These are phyloP conservation scores for Seiridium unicorne DNA, from an alignment of 2,329 filamentous ascomycete species.

Conservation along the genomic window DNA sequence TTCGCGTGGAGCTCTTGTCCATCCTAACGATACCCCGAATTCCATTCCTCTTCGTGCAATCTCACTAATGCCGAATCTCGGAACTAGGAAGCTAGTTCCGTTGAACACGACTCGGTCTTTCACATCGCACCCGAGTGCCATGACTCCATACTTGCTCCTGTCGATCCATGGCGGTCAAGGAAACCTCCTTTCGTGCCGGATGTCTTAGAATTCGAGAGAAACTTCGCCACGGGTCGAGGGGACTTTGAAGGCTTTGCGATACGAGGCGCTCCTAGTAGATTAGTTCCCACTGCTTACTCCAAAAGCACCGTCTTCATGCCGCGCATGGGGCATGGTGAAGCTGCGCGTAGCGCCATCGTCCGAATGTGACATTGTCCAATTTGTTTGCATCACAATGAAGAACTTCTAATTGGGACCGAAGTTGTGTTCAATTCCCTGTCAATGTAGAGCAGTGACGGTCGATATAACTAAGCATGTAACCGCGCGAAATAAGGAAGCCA, in stretches of 20 bases:
- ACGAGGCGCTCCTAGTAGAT: not conserved
- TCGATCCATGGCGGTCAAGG: not conserved
- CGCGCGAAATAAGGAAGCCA: not conserved
- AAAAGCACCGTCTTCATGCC: slow-evolving; percentile 1
- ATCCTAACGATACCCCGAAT: not conserved
- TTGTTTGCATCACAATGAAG: not conserved
- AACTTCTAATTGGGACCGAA: slow-evolving; percentile 4
- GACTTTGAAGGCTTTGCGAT: slow-evolving; percentile 1
- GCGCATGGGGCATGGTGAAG: not conserved
- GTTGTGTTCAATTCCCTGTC: not conserved
- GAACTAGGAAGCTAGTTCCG: not conserved
- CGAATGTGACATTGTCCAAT: not conserved
- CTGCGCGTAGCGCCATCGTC: not conserved
- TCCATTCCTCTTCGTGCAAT: not conserved
- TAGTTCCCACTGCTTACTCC: not conserved
- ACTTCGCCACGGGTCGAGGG: not conserved
- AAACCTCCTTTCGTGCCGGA: slow-evolving; percentile 1
- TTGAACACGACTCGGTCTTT: not conserved
- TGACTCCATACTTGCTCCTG: slow-evolving; percentile 1
- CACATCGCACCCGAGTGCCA: slow-evolving; percentile 1
- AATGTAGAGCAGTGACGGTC: not conserved
- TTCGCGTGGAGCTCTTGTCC: too few relatives aligned
- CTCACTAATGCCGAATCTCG: not conserved
- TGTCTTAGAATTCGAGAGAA: slow-evolving; percentile 1
- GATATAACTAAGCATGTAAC: not conserved